Conservation (phyloP, 805 yeast genomes). For the Kluyveromyces nonfermentans region DNA sequence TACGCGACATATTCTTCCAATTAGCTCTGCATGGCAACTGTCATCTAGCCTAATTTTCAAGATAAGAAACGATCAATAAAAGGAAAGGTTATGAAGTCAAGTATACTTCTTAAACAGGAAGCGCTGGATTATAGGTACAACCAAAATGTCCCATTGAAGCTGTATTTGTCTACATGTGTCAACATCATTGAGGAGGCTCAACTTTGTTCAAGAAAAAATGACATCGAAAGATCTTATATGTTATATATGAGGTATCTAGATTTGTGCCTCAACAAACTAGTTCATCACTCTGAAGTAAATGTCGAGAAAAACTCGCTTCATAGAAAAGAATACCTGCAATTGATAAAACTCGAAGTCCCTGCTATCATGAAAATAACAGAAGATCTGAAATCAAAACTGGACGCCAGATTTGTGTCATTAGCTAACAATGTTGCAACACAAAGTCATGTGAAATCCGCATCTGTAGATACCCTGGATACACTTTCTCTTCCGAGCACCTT, state of each 20-base stretch:
- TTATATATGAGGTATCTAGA: conserved; percentile 53
- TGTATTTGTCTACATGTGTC: conserved; percentile 48
- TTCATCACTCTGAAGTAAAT: conserved; percentile 20
- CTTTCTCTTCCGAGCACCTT: conserved; percentile 17
- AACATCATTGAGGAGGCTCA: conserved; percentile 38
- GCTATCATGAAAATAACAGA: conserved; percentile 23
- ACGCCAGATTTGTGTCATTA: conserved; percentile 13
- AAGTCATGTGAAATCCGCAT: background rate
- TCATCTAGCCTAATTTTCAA: background rate
- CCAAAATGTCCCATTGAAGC: conserved; percentile 37
- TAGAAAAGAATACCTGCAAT: conserved; percentile 19
- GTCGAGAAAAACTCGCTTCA: conserved; percentile 7
- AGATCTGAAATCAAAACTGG: conserved; percentile 19
- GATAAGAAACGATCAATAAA: background rate
- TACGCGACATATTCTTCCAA: background rate
- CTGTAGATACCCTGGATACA: conserved; percentile 1
- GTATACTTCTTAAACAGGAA: conserved; percentile 27
- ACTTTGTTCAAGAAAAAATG: conserved; percentile 28
- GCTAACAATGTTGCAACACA: conserved; percentile 22
- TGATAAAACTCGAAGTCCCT: conserved; percentile 27
- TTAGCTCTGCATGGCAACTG: background rate
- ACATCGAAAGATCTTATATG: conserved; percentile 43
- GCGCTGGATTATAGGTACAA: conserved; percentile 49
- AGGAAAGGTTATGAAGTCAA: conserved; percentile 4
- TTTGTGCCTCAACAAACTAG: conserved; percentile 23